Evolutionary conservation across 768 basidiomycete genomes (phyloP).

Genomic region (Suillus ampliporus): DNA sequence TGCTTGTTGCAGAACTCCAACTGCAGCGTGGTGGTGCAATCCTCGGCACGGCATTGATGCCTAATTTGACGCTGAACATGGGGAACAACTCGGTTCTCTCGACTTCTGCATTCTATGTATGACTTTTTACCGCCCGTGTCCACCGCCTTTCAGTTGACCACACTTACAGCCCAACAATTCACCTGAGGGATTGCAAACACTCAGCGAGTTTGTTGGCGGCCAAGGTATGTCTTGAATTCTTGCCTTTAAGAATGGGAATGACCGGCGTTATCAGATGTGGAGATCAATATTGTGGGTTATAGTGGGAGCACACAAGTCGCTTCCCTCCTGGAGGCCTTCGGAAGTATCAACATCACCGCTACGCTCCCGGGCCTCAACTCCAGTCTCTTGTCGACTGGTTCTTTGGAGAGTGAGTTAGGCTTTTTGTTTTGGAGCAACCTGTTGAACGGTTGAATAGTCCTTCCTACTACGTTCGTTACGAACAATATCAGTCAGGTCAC

Average conservation of each 20-base stretch:
- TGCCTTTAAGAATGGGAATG: background rate
- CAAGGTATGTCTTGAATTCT: constrained; percentile 44
- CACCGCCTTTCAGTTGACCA: background rate
- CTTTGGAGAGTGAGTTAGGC: constrained; percentile 53
- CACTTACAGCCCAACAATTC: constrained; percentile 58
- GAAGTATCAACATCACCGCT: constrained; percentile 59
- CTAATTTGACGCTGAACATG: constrained; percentile 60
- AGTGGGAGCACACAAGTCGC: constrained; percentile 61
- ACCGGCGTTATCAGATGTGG: constrained; percentile 49
- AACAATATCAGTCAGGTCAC: constrained; percentile 71
- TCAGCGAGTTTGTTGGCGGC: constrained; percentile 70
- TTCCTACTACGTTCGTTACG: constrained; percentile 63
- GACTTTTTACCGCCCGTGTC: background rate
- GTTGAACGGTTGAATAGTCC: constrained; percentile 43
- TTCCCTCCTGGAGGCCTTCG: constrained; percentile 65
- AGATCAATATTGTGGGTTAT: constrained; percentile 62
- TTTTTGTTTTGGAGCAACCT: background rate
- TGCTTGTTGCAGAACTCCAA: constrained; percentile 51
- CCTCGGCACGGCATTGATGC: constrained; percentile 66
- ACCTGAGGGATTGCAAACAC: constrained; percentile 62
- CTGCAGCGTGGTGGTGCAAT: constrained; percentile 54
- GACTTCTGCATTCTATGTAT: constrained; percentile 56
- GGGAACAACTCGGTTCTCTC: constrained; percentile 64
- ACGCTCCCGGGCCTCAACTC: constrained; percentile 65
- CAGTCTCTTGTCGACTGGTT: constrained; percentile 58